A percentile compares a stretch with the other conserved stretches of the same genome.
Evolutionary conservation across 2,329 filamentous ascomycete genomes (phyloP).

Genomic region (Emericellopsis atlantica): DNA sequence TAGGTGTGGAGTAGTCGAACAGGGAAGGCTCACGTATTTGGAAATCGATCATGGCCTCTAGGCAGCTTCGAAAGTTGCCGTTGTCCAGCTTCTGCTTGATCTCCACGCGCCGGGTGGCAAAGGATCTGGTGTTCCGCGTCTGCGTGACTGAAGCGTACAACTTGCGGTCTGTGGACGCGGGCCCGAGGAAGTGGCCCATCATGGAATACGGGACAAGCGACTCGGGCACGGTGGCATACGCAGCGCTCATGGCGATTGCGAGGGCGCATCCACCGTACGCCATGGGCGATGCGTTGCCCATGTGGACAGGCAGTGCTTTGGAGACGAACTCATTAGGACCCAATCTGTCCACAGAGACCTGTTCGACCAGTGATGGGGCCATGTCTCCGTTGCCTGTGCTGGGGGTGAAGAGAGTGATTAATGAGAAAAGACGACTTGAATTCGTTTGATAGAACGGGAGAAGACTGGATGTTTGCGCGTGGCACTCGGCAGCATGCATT

Average conservation of each 20-base stretch:
- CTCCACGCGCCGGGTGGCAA: slow-evolving; percentile 31
- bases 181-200: slow-evolving; percentile 31
- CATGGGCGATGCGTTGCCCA: slow-evolving; percentile 18
- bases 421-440: too few species aligned
- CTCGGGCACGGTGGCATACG: slow-evolving; percentile 20
- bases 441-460: too few species aligned
- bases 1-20: slow-evolving; percentile 24
- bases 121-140: slow-evolving; percentile 30
- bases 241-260: slow-evolving; percentile 25
- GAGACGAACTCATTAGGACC: slow-evolving; percentile 11
- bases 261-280: slow-evolving; percentile 33
- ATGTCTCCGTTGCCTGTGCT: slow-evolving; percentile 2
- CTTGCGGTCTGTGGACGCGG: slow-evolving; percentile 24
- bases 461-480: too few species aligned
- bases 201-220: slow-evolving; percentile 30
- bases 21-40: slow-evolving; percentile 23
- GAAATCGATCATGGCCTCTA: slow-evolving; percentile 33
- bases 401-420: too few species aligned
- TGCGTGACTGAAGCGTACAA: slow-evolving; percentile 20
- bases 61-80: slow-evolving; percentile 20
- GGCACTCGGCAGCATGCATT: too few species aligned
- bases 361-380: slow-evolving; percentile 6
- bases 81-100: slow-evolving; percentile 25
- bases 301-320: slow-evolving; percentile 11
- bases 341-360: slow-evolving; percentile 10